Evolutionary conservation across 1,284 basidiomycete genomes (phyloP).

Genomic region (Afroboletus lepidellus): DNA sequence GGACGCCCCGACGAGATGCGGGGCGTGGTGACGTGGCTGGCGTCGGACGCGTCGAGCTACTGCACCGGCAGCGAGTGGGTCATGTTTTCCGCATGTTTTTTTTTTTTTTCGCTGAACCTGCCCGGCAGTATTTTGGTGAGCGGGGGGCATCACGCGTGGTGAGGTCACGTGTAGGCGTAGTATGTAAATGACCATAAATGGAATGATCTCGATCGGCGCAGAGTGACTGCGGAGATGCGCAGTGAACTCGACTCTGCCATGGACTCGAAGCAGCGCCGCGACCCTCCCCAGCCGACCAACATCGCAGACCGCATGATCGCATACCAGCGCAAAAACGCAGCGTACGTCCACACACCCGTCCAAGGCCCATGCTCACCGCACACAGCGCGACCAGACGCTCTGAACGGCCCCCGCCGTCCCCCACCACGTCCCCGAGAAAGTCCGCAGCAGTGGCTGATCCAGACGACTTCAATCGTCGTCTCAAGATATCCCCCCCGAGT

Average conservation of each 20-base stretch:
- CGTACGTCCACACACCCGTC: slow-evolving; percentile 40
- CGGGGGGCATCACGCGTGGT: slow-evolving; percentile 74
- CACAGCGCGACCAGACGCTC: slow-evolving; percentile 46
- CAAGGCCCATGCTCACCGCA: slow-evolving; percentile 3
- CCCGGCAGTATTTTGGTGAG: slow-evolving; percentile 60
- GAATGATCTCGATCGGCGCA: slow-evolving; percentile 35
- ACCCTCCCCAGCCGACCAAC: slow-evolving; percentile 52
- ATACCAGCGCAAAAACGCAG: slow-evolving; percentile 61
- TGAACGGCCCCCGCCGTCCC: slow-evolving; percentile 40
- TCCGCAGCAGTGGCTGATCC: slow-evolving; percentile 47
- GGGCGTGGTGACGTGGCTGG: slow-evolving; percentile 79
- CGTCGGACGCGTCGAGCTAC: slow-evolving; percentile 73
- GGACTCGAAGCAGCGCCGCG: slow-evolving; percentile 19
- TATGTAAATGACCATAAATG: slow-evolving; percentile 16
- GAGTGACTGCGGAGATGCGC: slow-evolving; percentile 37
- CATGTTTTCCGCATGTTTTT: not conserved
- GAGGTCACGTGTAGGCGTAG: slow-evolving; percentile 13
- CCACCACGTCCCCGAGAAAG: slow-evolving; percentile 29
- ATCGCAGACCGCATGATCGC: slow-evolving; percentile 66
- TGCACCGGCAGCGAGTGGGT: slow-evolving; percentile 78
- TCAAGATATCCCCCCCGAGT: slow-evolving; percentile 59
- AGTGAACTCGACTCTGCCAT: slow-evolving; percentile 12
- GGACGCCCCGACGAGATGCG: slow-evolving; percentile 76
- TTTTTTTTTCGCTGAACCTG: too few species aligned
- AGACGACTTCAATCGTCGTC: slow-evolving; percentile 67